Evolutionary conservation across 345 rosid species (phyloP), one percentile per base, ranked within the genome.

Genomic region (Pugionium dolabratum): DNA sequence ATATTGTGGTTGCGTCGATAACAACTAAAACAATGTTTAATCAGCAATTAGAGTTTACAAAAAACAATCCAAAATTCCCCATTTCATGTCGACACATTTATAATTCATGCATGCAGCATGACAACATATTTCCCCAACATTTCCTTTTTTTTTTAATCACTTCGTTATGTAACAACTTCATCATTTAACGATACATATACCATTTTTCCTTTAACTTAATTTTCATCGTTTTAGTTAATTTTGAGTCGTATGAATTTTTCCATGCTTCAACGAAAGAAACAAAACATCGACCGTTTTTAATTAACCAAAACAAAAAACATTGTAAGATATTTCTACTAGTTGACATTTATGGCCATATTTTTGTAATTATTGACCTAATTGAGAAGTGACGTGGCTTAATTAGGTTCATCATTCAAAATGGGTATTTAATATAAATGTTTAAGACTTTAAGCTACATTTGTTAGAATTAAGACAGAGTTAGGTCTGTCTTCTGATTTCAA

Each of bases 351-450:
- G n/a, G n/a, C n/a, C n/a, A n/a, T n/a, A n/a, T n/a, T n/a, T n/a
- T n/a, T n/a, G 37, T 62, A 53, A 27, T 11, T 53, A 54, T 9
- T 54, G 49, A 45, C 62, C 68, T 45, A 45, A 9, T 62, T 44
- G 6, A 5, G 18, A 54, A 34, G 27, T 29, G 63, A 31, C 50
- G 55, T 70, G 57, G 57, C 48, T 54, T 62, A 10, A 47, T 37
- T 46, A 54, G 75, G 49, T 62, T 56, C 69, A 62, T 70, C 49
- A n/a, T n/a, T n/a, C n/a, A n/a, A n/a, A n/a, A n/a, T 43, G 27
- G 6, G 41, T 62, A n/a, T 37, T 70, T 31, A 37, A 54, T 55
- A 18, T 34, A 60, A 41, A 44, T 33, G 26, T 62, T 37, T 37
- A 62, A 44, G 39, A 56, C 7, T 62, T 29, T 11, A 9, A 54